These are phyloP conservation scores for Naumovozyma baii DNA, from an alignment of 805 yeast genomes.

Conservation along the genomic window DNA sequence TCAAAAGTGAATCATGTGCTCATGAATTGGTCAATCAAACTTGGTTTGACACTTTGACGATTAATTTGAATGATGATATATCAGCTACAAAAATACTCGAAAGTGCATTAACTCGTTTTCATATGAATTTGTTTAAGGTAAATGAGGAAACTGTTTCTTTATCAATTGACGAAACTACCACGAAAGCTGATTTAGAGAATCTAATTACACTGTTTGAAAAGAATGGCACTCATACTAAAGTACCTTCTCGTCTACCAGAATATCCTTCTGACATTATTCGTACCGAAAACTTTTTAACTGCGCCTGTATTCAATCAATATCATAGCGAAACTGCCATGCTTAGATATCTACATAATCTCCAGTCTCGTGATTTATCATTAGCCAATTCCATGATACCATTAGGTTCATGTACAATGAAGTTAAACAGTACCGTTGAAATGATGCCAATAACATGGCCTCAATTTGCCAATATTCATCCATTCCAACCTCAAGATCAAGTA, in stretches of 20 bases:
- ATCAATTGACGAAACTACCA: slow-evolving; percentile 86
- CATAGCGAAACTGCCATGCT: slow-evolving; percentile 94
- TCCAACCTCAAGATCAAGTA: slow-evolving; percentile 86
- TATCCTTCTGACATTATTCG: slow-evolving; percentile 44
- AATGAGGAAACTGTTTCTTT: slow-evolving; percentile 54
- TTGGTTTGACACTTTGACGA: slow-evolving; percentile 84
- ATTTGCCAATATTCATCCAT: slow-evolving; percentile 81
- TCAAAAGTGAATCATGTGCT: slow-evolving; percentile 30
- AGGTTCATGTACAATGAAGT: slow-evolving; percentile 97
- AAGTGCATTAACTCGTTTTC: slow-evolving; percentile 38
- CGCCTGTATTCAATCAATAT: slow-evolving; percentile 74
- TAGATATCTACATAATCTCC: slow-evolving; percentile 78
- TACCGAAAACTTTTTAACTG: slow-evolving; percentile 50
- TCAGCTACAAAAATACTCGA: slow-evolving; percentile 48
- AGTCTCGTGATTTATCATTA: slow-evolving; percentile 79
- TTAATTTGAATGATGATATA: slow-evolving; percentile 39
- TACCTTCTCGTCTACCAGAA: slow-evolving; percentile 34
- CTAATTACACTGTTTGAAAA: slow-evolving; percentile 56
- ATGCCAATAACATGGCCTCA: slow-evolving; percentile 91
- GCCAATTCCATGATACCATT: slow-evolving; percentile 96
- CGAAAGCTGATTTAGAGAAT: slow-evolving; percentile 46
- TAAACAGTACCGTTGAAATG: slow-evolving; percentile 94
- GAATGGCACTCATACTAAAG: slow-evolving; percentile 13
- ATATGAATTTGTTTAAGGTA: slow-evolving; percentile 70
- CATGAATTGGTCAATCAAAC: slow-evolving; percentile 47